Percentiles rank a stretch among this genome's conserved stretches.
Conservation (phyloP, 2,329 filamentous ascomycete species). For the Colletotrichum sp. region DNA sequence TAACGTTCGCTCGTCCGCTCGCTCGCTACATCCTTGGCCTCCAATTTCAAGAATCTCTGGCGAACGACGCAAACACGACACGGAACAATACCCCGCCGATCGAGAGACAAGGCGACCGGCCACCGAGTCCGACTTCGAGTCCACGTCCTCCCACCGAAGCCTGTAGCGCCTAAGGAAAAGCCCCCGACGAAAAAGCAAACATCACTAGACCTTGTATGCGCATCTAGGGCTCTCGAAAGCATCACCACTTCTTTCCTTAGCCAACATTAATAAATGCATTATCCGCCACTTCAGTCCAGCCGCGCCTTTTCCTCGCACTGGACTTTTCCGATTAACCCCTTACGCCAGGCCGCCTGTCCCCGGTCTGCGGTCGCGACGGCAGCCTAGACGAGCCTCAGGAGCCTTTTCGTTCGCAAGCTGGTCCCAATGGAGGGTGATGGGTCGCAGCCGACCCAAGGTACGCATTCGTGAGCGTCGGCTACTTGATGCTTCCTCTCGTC, state of each 20-base stretch:
- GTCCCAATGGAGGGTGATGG: slow-evolving; percentile 47
- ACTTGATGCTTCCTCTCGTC: not conserved
- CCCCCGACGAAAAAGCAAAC: slow-evolving; percentile 3
- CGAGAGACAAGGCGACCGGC: slow-evolving; percentile 2
- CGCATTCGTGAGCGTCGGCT: not conserved
- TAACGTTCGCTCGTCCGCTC: not conserved
- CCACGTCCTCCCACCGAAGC: slow-evolving; percentile 6
- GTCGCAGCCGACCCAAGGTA: slow-evolving; percentile 46
- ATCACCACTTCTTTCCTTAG: not conserved
- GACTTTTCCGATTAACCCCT: not conserved
- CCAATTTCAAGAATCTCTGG: not conserved
- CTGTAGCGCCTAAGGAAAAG: not conserved
- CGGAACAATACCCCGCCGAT: not conserved
- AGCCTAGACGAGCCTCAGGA: slow-evolving; percentile 15
- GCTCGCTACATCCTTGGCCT: not conserved
- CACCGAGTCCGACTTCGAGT: not conserved
- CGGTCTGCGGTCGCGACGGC: not conserved
- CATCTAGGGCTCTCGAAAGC: not conserved
- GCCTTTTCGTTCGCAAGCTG: not conserved
- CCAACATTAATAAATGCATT: slow-evolving; percentile 17
- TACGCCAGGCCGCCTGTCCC: slow-evolving; percentile 4
- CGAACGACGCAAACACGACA: not conserved
- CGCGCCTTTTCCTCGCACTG: not conserved
- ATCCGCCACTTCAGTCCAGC: not conserved
- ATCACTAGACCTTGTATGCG: not conserved